Base-by-base conservation (phyloP, 164 flowering plant species). In the Berberis vulgaris region DNA sequence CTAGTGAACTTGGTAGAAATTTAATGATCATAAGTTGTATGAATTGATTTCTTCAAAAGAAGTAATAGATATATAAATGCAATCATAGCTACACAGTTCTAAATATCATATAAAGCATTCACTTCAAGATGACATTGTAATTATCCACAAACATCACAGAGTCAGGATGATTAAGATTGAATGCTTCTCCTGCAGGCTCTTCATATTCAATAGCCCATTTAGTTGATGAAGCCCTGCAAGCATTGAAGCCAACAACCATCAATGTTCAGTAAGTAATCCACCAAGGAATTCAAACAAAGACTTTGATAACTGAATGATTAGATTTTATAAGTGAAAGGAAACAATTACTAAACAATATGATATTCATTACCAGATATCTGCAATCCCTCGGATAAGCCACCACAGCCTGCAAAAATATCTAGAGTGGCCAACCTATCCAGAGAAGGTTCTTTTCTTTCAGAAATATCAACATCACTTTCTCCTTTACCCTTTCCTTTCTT, bases 191-290 rank as follows among this genome's bases (percentile, higher is more conserved):
- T 41, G 99, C 97, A 54, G 96, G 87, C 50, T 83, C 88, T 57
- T 94, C 98, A 67, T 91, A 94, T 77, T 94, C 98, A 65, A 94
- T 94, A 41, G 98, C 97, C 99, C 99, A 94, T 67, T 94, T 91
- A 39, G 97, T 94, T 45, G 45, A 1, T 42, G 88, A 74, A 6
- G 67, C 88, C 61, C 98, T 93, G 82, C 41, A 73, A 57, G 40
- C 26, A 45, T 69, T 13, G n/a, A 49, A 58, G 64, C 47, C 41
- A 75, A 54, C 43, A 60, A 49, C 45, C 44, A 63, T n/a, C 9
- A 39, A 11, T 45, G 2, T 41, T 65, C 59, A 13, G 39, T 42
- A n/a, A 26, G 26, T 26, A 26, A 26, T 0, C 39, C 50, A 39
- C 39, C 9, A 5, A 7, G 41, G 7, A 46, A 2, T n/a, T 49